Evolutionary conservation across 2,329 filamentous ascomycete species (phyloP).

Genomic region (Neofusicoccum sp.): DNA sequence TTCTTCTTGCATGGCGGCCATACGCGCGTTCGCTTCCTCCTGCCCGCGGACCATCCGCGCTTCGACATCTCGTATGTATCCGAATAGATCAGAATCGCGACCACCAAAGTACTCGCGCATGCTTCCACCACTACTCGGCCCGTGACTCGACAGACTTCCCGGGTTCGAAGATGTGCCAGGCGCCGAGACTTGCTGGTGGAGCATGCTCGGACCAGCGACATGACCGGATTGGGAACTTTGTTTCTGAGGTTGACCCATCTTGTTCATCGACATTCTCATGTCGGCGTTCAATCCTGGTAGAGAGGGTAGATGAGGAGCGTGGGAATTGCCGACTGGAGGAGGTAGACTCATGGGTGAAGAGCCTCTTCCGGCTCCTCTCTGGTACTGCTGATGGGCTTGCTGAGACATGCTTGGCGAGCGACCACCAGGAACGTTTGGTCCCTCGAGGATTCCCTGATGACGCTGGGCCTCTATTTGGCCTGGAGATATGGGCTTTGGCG

Average conservation of each 20-base stretch:
- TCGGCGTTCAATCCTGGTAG: conserved; percentile 40
- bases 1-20: conserved; percentile 45
- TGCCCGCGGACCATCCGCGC: conserved; percentile 47
- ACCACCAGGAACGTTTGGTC: conserved; percentile 49
- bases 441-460: conserved; percentile 54
- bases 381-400: conserved; percentile 59
- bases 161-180: conserved; percentile 48
- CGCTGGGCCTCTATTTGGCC: conserved; percentile 52
- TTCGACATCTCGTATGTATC: conserved; percentile 70
- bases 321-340: conserved; percentile 42
- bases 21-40: conserved; percentile 48
- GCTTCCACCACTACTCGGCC: conserved; percentile 57
- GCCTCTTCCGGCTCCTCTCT: conserved; percentile 57
- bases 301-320: conserved; percentile 42
- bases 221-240: conserved; percentile 27
- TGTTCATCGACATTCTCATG: conserved; percentile 24
- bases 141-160: conserved; percentile 47
- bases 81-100: conserved; percentile 58
- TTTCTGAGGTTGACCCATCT: conserved; percentile 23
- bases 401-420: conserved; percentile 65
- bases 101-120: conserved; percentile 65
- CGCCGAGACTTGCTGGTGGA: conserved; percentile 37
- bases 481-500: conserved; percentile 80
- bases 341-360: conserved; percentile 50
- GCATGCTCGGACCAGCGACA: conserved; percentile 38